phyloP scores from a whole-genome alignment of 441 rosid genomes.

The Bruguiera hainesii region DNA sequence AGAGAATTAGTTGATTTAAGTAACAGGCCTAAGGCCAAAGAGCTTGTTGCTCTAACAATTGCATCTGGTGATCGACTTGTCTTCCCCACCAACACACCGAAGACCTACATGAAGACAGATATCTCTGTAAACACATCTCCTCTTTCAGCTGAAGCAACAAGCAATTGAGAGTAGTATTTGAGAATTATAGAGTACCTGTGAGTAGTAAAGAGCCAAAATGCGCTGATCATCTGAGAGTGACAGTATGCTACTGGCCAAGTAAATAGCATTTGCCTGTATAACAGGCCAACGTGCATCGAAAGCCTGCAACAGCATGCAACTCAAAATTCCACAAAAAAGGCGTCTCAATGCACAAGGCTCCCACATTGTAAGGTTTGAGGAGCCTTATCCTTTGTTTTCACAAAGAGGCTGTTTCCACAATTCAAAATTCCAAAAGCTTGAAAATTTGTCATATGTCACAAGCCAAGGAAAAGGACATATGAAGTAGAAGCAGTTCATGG shows the following conservation, averaged over 20 bases:
- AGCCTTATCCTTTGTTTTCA: too few species aligned
- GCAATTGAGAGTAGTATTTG: neutral
- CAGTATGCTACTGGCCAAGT: slow-evolving; percentile 77
- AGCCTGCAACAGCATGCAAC: slow-evolving; percentile 51
- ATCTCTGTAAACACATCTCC: slow-evolving; percentile 6
- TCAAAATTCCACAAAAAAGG: neutral
- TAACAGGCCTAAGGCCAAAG: slow-evolving; percentile 69
- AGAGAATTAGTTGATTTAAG: slow-evolving; percentile 66
- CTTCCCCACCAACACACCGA: slow-evolving; percentile 79
- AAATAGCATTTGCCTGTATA: slow-evolving; percentile 92
- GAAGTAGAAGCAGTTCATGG: neutral
- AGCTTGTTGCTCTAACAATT: slow-evolving; percentile 83
- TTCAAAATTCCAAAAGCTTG: too few species aligned
- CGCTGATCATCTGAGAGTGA: slow-evolving; percentile 84
- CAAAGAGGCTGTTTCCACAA: too few species aligned
- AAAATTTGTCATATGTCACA: too few species aligned
- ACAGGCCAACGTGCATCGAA: slow-evolving; percentile 97
- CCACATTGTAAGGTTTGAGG: too few species aligned
- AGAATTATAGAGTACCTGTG: slow-evolving; percentile 52
- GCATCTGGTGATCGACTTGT: slow-evolving; percentile 78
- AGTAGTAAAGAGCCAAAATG: slow-evolving; percentile 54
- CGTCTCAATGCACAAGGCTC: too few species aligned
- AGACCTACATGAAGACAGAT: slow-evolving; percentile 47
- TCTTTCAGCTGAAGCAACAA: neutral
- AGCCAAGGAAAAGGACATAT: too few species aligned